phyloP scores from a whole-genome alignment of 352 stramenopile genomes.

The Pelagophyceae sp. region DNA sequence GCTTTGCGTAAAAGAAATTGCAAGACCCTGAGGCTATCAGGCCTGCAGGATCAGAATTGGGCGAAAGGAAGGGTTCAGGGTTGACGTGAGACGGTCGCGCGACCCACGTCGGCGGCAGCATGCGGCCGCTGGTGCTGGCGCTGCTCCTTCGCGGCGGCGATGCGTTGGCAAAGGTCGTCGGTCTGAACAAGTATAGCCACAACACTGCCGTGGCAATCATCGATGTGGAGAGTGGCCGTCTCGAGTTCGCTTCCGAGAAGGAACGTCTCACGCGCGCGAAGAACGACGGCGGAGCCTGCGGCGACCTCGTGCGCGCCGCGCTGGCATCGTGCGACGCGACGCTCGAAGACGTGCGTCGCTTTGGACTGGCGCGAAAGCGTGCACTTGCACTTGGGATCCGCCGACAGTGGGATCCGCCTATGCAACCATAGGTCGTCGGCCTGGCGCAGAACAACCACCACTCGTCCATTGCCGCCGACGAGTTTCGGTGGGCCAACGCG shows the following conservation, averaged over 20 bases:
- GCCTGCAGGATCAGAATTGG: too few species aligned
- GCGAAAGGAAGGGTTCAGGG: too few species aligned
- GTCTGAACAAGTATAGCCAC: slow-evolving; percentile 27
- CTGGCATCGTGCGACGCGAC: slow-evolving; percentile 13
- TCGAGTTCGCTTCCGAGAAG: slow-evolving; percentile 26
- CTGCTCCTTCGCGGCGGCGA: background rate
- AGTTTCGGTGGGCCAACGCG: background rate
- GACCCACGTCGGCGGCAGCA: too few species aligned
- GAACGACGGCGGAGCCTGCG: slow-evolving; percentile 1
- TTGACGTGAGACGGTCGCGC: too few species aligned
- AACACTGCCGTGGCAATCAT: slow-evolving; percentile 9
- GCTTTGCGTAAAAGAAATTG: too few species aligned
- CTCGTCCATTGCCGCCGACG: background rate
- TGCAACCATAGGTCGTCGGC: background rate
- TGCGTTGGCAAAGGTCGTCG: slow-evolving; percentile 6
- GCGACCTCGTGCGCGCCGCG: slow-evolving; percentile 23
- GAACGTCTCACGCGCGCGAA: slow-evolving; percentile 12
- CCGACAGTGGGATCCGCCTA: background rate
- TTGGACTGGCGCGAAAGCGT: background rate
- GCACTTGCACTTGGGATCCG: background rate
- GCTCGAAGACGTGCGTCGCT: slow-evolving; percentile 25
- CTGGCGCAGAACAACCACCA: slow-evolving; percentile 30
- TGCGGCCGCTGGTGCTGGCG: background rate
- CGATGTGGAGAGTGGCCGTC: slow-evolving; percentile 3
- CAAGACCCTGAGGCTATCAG: too few species aligned